Percentiles rank a stretch among this genome's conserved stretches.
These are phyloP conservation scores for Sordariomycetes sp. DNA, from an alignment of 2,329 filamentous ascomycete genomes.

Conservation along the genomic window DNA sequence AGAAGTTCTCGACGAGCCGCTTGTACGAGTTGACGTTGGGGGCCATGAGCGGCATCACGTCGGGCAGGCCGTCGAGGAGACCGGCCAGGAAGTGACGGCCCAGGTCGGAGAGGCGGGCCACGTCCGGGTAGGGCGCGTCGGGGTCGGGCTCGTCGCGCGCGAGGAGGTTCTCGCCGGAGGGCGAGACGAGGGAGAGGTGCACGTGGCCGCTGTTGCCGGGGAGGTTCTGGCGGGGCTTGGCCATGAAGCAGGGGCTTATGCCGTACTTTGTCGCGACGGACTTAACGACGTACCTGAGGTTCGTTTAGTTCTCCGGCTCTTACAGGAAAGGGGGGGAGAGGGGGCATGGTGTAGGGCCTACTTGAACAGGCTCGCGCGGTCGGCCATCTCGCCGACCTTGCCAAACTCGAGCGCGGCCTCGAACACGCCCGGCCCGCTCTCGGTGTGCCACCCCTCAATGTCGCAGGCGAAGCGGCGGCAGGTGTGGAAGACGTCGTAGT, in stretches of 20 bases:
- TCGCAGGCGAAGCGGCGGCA: constrained; percentile 69
- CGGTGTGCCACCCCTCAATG: constrained; percentile 93
- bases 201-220: constrained; percentile 95
- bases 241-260: constrained; percentile 98
- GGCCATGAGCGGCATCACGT: constrained; percentile 91
- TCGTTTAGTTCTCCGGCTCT: background rate
- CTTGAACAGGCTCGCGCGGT: constrained; percentile 89
- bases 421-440: constrained; percentile 87
- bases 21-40: constrained; percentile 98
- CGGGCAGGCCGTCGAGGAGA: constrained; percentile 75
- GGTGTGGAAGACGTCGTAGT: constrained; percentile 75
- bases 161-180: constrained; percentile 75
- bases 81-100: constrained; percentile 91
- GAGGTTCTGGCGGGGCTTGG: constrained; percentile 81
- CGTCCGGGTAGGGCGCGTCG: constrained; percentile 61
- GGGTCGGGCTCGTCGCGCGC: constrained; percentile 61
- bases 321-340: background rate
- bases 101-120: constrained; percentile 73
- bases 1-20: constrained; percentile 95
- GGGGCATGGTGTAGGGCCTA: constrained; percentile 19
- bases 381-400: constrained; percentile 81
- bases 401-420: constrained; percentile 91
- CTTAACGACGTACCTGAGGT: constrained; percentile 65
- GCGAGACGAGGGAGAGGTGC: constrained; percentile 80
- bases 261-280: constrained; percentile 77